Evolutionary conservation across 2,329 filamentous ascomycete genomes (phyloP).

Genomic region (Colletotrichum chrysophilum): DNA sequence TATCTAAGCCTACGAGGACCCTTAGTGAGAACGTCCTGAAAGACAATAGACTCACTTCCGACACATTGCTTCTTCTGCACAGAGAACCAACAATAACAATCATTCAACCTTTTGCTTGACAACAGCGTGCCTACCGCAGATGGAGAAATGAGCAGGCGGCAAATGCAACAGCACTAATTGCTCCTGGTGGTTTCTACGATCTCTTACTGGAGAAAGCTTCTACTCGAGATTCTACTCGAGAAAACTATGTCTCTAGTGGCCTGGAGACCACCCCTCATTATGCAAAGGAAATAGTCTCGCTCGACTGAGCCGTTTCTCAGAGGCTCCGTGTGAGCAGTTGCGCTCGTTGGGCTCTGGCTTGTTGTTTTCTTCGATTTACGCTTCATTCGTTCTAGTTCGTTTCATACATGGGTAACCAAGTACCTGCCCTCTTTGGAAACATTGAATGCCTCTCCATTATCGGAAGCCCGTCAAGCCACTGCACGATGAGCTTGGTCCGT

Average conservation of each 20-base stretch:
- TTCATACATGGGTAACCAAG: not conserved
- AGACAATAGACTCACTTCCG: accelerated
- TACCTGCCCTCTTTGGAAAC: not conserved
- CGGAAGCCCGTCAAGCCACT: not conserved
- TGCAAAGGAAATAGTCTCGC: not conserved
- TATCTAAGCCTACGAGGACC: accelerated
- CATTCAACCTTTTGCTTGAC: not conserved
- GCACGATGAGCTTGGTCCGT: not conserved
- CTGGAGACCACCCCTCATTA: accelerated
- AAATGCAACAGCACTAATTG: not conserved
- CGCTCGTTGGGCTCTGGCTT: not conserved
- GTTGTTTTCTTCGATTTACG: not conserved
- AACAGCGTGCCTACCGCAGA: accelerated
- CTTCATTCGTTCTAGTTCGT: not conserved
- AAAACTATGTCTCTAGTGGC: not conserved
- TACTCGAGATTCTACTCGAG: too few relatives aligned
- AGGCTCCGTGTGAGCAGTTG: not conserved
- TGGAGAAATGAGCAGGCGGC: not conserved
- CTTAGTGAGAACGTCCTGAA: not conserved
- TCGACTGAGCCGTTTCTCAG: not conserved
- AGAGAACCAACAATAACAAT: not conserved
- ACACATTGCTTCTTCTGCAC: accelerated
- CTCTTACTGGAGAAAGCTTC: accelerated
- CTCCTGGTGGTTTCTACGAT: not conserved
- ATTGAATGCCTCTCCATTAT: not conserved